phyloP scores from a whole-genome alignment of 176 grass and related monocot species.

The Elymus sibiricus region DNA sequence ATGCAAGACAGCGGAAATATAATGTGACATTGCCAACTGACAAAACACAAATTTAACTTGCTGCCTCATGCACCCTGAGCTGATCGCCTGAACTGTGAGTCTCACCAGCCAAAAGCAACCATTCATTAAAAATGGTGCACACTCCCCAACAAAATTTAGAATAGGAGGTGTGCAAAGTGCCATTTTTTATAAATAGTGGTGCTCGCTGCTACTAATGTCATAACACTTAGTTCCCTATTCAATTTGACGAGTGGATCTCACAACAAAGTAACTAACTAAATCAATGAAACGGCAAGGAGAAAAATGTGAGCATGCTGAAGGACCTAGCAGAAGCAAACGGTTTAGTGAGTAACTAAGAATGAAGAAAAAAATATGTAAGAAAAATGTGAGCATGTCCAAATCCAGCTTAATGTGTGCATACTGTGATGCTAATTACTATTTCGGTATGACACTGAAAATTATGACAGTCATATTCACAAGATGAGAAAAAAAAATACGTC shows the following conservation, averaged over 20 bases:
- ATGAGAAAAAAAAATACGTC: not conserved
- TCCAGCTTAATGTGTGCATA: not conserved
- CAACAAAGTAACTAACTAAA: not conserved
- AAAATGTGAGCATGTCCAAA: not conserved
- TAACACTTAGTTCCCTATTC: not conserved
- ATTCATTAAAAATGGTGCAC: not conserved
- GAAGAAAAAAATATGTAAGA: not conserved
- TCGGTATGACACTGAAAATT: not conserved
- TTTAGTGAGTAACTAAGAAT: not conserved
- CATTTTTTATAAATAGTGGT: not conserved
- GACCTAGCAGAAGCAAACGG: not conserved
- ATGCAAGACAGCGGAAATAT: too few species aligned
- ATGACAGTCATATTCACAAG: not conserved
- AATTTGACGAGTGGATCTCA: not conserved
- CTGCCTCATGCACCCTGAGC: not conserved
- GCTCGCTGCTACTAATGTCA: not conserved
- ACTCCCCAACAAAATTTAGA: not conserved
- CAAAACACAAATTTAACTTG: not conserved
- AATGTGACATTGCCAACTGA: not conserved
- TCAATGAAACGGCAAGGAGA: not conserved
- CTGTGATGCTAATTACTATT: not conserved
- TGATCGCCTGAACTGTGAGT: not conserved
- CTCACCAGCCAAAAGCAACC: not conserved
- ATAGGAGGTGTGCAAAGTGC: not conserved
- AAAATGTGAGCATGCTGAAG: not conserved